Percentiles rank a stretch among this genome's conserved stretches.
These are phyloP conservation scores for Neurospora sp. DNA, from an alignment of 495 filamentous ascomycete species.

Conservation along the genomic window DNA sequence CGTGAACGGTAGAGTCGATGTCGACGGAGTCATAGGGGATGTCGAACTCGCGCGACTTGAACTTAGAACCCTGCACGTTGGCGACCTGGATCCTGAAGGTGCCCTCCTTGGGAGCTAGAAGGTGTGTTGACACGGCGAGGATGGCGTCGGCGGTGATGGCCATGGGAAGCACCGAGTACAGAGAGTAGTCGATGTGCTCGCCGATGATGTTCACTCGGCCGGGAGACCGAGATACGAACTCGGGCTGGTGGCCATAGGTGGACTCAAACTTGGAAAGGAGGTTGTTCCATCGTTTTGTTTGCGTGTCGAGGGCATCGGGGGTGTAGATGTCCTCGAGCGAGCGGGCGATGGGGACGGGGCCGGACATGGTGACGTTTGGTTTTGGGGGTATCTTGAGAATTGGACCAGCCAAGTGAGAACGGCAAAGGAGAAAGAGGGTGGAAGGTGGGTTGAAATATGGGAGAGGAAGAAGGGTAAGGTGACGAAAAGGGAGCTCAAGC, in stretches of 20 bases:
- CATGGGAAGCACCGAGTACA: conserved; percentile 94
- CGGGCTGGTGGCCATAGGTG: conserved; percentile 56
- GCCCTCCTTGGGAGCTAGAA: conserved; percentile 23
- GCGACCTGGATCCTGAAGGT: conserved; percentile 47
- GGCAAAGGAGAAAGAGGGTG: background rate
- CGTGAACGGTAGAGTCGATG: conserved; percentile 72
- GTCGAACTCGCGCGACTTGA: conserved; percentile 64
- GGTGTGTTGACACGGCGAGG: conserved; percentile 64
- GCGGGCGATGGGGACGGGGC: conserved; percentile 46
- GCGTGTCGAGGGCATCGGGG: conserved; percentile 42
- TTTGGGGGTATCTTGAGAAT: background rate
- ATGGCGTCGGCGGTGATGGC: conserved; percentile 85
- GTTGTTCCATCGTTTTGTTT: conserved; percentile 58
- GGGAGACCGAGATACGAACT: conserved; percentile 83
- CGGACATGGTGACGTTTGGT: conserved; percentile 36
- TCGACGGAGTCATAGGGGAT: conserved; percentile 58
- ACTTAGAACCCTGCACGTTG: conserved; percentile 70
- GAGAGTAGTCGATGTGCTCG: conserved; percentile 97
- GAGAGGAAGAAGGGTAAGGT: background rate
- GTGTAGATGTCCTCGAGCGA: conserved; percentile 62
- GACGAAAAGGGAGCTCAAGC: background rate
- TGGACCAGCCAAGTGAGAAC: background rate
- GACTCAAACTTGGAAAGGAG: conserved; percentile 64
- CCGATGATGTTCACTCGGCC: conserved; percentile 97
- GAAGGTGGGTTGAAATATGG: background rate